phyloP scores from a whole-genome alignment of 306 rosid genomes.

The Ormosia emarginata region DNA sequence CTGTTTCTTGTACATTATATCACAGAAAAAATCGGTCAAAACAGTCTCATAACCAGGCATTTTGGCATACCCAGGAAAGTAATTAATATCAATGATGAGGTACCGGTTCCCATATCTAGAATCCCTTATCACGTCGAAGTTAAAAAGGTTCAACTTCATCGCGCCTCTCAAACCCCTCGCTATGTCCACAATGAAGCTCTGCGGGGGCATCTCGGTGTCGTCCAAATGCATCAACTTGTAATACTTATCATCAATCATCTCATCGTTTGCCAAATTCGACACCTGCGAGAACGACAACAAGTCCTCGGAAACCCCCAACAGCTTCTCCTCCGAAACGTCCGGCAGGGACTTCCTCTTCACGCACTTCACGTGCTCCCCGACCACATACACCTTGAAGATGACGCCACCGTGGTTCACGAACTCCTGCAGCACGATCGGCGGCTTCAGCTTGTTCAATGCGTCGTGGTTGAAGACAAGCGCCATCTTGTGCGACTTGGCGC shows the following conservation, averaged over 20 bases:
- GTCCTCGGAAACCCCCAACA: slow-evolving; percentile 49
- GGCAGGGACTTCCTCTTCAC: slow-evolving; percentile 90
- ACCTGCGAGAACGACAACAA: slow-evolving; percentile 78
- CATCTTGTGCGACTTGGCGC: slow-evolving; percentile 91
- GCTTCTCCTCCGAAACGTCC: slow-evolving; percentile 67
- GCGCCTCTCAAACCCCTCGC: slow-evolving; percentile 64
- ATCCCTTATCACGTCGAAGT: slow-evolving; percentile 85
- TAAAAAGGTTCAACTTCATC: slow-evolving; percentile 68
- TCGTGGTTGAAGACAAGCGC: slow-evolving; percentile 63
- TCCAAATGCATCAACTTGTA: slow-evolving; percentile 74
- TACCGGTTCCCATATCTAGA: slow-evolving; percentile 69
- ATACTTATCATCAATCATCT: slow-evolving; percentile 60
- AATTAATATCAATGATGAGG: slow-evolving; percentile 83
- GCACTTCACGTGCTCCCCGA: slow-evolving; percentile 65
- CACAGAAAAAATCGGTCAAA: slow-evolving; percentile 81
- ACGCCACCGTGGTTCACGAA: slow-evolving; percentile 95
- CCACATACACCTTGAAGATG: slow-evolving; percentile 87
- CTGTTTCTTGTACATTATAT: slow-evolving; percentile 42
- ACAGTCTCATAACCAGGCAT: slow-evolving; percentile 85
- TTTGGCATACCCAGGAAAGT: slow-evolving; percentile 96
- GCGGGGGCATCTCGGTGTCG: slow-evolving; percentile 83
- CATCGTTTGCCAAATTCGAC: slow-evolving; percentile 60
- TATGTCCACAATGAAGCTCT: slow-evolving; percentile 52
- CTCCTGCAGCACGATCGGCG: slow-evolving; percentile 85
- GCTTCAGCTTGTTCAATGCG: slow-evolving; percentile 62